These are phyloP conservation scores for Planoprotostelium fungivorum DNA, from an alignment of 78 protist genomes.

Conservation along the genomic window DNA sequence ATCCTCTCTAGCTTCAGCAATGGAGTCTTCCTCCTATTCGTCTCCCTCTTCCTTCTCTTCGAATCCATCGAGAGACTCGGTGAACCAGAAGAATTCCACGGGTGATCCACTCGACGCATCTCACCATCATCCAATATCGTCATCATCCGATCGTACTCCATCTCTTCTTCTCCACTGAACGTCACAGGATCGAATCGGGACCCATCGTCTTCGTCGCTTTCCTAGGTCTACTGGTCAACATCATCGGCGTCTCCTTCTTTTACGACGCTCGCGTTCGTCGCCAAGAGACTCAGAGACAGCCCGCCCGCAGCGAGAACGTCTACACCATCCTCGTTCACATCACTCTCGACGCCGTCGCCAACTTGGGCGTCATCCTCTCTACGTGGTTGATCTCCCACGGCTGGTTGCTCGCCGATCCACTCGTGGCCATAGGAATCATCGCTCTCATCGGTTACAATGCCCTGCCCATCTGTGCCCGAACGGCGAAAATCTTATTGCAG, in stretches of 20 bases:
- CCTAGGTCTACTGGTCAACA: neutral
- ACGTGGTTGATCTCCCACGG: conserved; percentile 3
- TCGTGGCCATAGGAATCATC: conserved; percentile 8
- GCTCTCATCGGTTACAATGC: conserved; percentile 52
- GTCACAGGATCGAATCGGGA: neutral
- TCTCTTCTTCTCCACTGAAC: no score
- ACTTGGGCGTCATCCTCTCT: conserved; percentile 56
- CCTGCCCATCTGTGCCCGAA: conserved; percentile 36
- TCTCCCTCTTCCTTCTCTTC: conserved; percentile 45
- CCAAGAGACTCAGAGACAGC: neutral
- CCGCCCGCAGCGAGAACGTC: conserved; percentile 29
- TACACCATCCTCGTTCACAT: conserved; percentile 34
- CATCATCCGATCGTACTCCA: no score
- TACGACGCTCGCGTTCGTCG: neutral
- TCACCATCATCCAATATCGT: neutral
- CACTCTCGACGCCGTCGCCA: conserved; percentile 42
- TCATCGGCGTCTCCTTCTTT: neutral
- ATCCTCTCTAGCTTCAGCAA: conserved; percentile 46
- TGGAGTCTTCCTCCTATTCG: conserved; percentile 47
- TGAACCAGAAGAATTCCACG: conserved; percentile 59
- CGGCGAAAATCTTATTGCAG: conserved; percentile 30
- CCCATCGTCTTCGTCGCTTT: neutral
- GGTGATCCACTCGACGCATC: neutral
- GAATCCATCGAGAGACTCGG: conserved; percentile 49
- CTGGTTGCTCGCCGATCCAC: neutral